A percentile compares a stretch with the other conserved stretches of the same genome.
phyloP scores from a whole-genome alignment of 345 rosid genomes.

The Salix udensis region DNA sequence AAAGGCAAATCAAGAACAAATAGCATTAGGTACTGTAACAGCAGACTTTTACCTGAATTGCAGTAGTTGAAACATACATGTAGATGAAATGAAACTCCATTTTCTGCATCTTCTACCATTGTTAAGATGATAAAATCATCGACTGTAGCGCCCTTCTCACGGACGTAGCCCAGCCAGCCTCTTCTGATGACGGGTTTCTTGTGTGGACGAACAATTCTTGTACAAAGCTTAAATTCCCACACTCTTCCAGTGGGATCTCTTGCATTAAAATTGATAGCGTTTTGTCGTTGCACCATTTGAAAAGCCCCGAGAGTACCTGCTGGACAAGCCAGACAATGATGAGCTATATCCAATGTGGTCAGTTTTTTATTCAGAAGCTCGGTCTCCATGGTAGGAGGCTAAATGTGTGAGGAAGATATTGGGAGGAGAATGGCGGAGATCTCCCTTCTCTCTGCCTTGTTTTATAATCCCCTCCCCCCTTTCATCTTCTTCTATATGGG shows the following conservation, averaged over 20 bases:
- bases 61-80: too few species aligned
- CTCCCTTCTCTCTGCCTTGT: too few species aligned
- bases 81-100: background rate
- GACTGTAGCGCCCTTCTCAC: background rate
- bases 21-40: background rate
- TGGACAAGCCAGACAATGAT: background rate
- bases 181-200: background rate
- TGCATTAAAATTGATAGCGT: background rate
- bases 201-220: background rate
- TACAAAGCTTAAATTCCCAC: background rate
- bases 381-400: too few species aligned
- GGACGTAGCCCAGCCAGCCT: background rate
- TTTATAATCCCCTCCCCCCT: too few species aligned
- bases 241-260: background rate
- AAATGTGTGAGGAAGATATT: too few species aligned
- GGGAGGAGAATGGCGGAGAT: too few species aligned
- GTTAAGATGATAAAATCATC: too few species aligned
- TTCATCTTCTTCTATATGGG: too few species aligned
- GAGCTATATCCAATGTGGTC: fast-evolving
- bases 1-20: too few species aligned
- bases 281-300: background rate
- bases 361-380: too few species aligned
- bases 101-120: background rate
- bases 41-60: too few species aligned
- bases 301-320: background rate